phyloP scores from a whole-genome alignment of 163 green algal genomes.

The Smithsoniella earleae region DNA sequence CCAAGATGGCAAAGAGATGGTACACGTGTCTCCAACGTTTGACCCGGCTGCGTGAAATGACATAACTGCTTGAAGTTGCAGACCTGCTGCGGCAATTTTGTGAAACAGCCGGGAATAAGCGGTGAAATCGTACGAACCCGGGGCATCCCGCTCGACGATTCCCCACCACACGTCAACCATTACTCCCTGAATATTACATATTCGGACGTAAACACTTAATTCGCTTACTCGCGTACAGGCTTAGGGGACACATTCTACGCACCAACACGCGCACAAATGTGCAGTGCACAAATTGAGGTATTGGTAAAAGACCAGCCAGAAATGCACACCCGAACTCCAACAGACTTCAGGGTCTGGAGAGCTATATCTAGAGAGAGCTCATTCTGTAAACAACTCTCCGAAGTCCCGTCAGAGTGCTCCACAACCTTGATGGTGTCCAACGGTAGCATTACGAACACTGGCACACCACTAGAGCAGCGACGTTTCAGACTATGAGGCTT shows the following conservation, averaged over 20 bases:
- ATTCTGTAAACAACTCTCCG: constrained; percentile 60
- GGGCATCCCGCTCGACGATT: constrained; percentile 76
- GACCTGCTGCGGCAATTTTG: constrained; percentile 58
- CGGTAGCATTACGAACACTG: constrained; percentile 96
- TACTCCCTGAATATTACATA: constrained; percentile 62
- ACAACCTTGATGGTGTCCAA: constrained; percentile 86
- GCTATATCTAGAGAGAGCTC: constrained; percentile 72
- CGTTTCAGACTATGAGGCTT: not conserved
- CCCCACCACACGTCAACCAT: constrained; percentile 99
- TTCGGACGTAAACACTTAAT: not conserved
- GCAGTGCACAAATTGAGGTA: too few relatives aligned
- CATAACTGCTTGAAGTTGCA: constrained; percentile 86
- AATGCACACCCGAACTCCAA: constrained; percentile 29
- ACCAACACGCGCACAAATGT: too few relatives aligned
- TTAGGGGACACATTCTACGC: too few relatives aligned
- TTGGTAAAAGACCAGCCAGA: not conserved
- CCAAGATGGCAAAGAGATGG: constrained; percentile 87
- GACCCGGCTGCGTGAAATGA: constrained; percentile 90
- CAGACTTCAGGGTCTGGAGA: constrained; percentile 64
- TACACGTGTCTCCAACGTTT: constrained; percentile 93
- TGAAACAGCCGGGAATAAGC: constrained; percentile 85
- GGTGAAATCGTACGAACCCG: constrained; percentile 78
- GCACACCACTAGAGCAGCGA: constrained; percentile 33
- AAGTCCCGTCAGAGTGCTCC: constrained; percentile 35
- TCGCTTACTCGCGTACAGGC: too few relatives aligned